Evolutionary conservation across 176 grass and related monocot genomes (phyloP), one percentile per base, ranked within the genome.

Genomic region (Oryza meyeriana): DNA sequence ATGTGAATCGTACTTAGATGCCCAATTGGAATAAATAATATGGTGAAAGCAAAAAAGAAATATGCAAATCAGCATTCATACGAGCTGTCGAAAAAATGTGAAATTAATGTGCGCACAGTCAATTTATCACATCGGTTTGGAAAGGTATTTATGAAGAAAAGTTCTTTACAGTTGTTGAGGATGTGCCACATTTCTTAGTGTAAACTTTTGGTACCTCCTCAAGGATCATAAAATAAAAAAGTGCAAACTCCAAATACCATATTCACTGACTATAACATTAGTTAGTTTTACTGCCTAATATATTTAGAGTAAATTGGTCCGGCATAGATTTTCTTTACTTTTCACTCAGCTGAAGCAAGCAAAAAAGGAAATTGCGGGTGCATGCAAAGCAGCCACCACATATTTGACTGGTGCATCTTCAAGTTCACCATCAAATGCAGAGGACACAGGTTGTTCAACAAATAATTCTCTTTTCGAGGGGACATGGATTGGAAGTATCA

Each of bases 281-380:
- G 41, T 64, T 69, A 62, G 33, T 25, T 38, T 16, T 62, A 47
- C 26, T 44, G 13, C 5, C 16, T 35, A 45, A 61, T 14, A 10
- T 70, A 71, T 31, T 30, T 9, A 81, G 18, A 33, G 38, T 58
- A 17, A 62, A 78, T 82, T 39, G 40, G 42, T 88, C 42, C 25
- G 1, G 11, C 34, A 38, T 65, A 36, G 17, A 40, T 55, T 5
- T 64, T 58, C 8, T 79, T 76, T 33, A 64, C 61, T 50, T 69
- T 80, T 39, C 33, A 64, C 34, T 34, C 87, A 89, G 90, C 61
- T 92, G 20, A 86, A 77, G 55, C 90, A 92, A 81, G 90, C 84
- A 4, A 92, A 89, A 87, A 87, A 55, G 31, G 87, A 89, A 67
- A 89, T 89, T n/a, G 10, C 86, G 63, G 87, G 74, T 64, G 90